Percentiles rank a stretch among this genome's conserved stretches.
Evolutionary conservation across 257 asterid genomes (phyloP).

Genomic region (Buddleja alternifolia): DNA sequence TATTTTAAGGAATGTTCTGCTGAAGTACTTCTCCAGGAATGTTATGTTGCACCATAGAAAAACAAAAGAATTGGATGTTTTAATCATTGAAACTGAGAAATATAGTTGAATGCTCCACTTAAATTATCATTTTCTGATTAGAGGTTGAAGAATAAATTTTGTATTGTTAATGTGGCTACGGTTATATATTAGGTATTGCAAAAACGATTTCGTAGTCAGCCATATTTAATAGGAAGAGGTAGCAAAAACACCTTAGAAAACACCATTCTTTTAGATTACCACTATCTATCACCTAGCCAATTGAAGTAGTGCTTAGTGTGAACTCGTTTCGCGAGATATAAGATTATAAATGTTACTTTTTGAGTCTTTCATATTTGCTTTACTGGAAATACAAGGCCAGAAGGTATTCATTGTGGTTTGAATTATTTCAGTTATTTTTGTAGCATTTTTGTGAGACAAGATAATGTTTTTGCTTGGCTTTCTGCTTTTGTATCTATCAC

Average conservation of each 20-base stretch:
- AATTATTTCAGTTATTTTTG: background rate
- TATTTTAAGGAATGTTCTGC: background rate
- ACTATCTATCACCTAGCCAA: too few relatives aligned
- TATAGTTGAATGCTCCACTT: background rate
- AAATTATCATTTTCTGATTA: background rate
- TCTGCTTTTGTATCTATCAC: constrained; percentile 4
- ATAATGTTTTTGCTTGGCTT: background rate
- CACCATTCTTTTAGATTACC: background rate
- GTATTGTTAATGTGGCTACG: background rate
- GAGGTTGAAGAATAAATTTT: constrained; percentile 1
- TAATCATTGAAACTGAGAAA: background rate
- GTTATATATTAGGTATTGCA: background rate
- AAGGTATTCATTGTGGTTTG: constrained; percentile 2
- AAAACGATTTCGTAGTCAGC: background rate
- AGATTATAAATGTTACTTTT: constrained; percentile 11
- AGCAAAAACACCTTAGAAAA: background rate
- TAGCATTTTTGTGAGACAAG: constrained; percentile 11
- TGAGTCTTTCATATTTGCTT: background rate
- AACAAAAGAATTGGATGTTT: background rate
- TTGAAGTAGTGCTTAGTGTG: constrained; percentile 12
- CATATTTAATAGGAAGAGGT: constrained; percentile 5
- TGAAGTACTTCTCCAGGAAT: background rate
- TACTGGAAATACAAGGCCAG: background rate
- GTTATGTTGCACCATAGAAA: background rate
- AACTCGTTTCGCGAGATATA: background rate